Evolutionary conservation across 176 grass and related monocot genomes (phyloP), one percentile per base, ranked within the genome.

Genomic region (Paspalum vaginatum): DNA sequence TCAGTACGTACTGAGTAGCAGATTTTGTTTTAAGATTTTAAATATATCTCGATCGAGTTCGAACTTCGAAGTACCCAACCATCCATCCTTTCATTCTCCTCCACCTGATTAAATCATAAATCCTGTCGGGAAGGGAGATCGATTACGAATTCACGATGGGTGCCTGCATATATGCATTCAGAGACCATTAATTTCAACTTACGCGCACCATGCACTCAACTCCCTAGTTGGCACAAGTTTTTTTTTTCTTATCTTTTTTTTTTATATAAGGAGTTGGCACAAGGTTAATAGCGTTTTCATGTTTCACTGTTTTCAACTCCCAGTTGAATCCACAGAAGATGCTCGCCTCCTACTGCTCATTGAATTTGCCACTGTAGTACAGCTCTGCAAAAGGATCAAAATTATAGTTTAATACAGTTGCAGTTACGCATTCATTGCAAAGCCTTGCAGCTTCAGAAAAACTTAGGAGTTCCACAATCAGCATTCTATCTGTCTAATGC

Each of bases 291-390:
- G 4, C 67, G 45, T 14, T 55, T 70, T 70, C 47, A 39, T 8
- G 52, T 64, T 63, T 50, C 58, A 77, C 58, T 32, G 15, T 38
- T 62, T 76, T 48, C 16, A 14, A 63, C 25, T 61, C 46, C 75
- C 55, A 72, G 18, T 40, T 79, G n/a, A 52, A 37, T 65, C 53
- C 46, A 45, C 5, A 76, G 49, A 57, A 76, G 50, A 75, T 15
- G 40, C 7, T 66, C 7, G 37, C 58, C 16, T 43, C 56, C 38
- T 32, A 11, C 15, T 72, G 22, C 41, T 45, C 11, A 13, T 17
- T 73, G 9, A 54, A 47, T 79, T 45, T 42, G 9, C 17, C 18
- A 40, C 9, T 21, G 50, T 55, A 79, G 48, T 52, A 56, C 49
- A 40, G 26, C 21, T 55, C 17, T 38, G 66, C 24, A 40, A 48